phyloP scores from a whole-genome alignment of 2,329 filamentous ascomycete genomes.

The Colletotrichum sp. region DNA sequence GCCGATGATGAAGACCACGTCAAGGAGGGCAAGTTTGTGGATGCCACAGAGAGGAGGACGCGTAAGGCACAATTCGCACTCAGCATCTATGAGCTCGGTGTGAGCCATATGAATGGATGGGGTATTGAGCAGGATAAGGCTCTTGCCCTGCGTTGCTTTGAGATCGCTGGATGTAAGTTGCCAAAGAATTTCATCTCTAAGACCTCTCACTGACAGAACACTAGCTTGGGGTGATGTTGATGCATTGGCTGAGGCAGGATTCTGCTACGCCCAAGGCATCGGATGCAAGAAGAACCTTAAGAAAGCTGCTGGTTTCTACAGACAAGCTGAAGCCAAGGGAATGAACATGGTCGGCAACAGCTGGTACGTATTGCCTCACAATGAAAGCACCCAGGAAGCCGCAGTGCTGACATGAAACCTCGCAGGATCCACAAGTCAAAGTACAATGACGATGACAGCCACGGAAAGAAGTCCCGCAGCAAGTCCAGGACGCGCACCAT shows the following conservation, averaged over 20 bases:
- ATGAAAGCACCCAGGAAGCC: background rate
- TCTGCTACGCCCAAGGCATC: conserved; percentile 92
- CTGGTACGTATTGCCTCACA: conserved; percentile 69
- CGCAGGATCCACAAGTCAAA: conserved; percentile 95
- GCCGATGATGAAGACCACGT: conserved; percentile 77
- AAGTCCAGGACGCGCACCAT: conserved; percentile 79
- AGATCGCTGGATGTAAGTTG: conserved; percentile 83
- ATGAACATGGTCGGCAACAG: conserved; percentile 98
- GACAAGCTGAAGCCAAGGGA: conserved; percentile 87
- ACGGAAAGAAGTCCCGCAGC: conserved; percentile 64
- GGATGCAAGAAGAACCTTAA: conserved; percentile 96
- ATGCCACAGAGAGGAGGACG: conserved; percentile 76
- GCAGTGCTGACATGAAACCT: conserved; percentile 13
- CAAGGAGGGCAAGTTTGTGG: conserved; percentile 67
- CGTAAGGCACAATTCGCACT: conserved; percentile 93
- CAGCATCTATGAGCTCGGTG: conserved; percentile 94
- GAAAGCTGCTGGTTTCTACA: conserved; percentile 90
- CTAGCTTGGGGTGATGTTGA: conserved; percentile 91
- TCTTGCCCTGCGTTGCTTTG: conserved; percentile 89
- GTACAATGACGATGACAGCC: conserved; percentile 72
- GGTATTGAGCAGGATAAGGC: conserved; percentile 91
- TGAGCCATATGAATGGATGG: conserved; percentile 98
- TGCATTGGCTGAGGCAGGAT: conserved; percentile 91
- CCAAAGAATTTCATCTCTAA: background rate
- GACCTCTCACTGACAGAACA: background rate